phyloP scores from a whole-genome alignment of 768 basidiomycete species.

The Xerocomus potaroensis region DNA sequence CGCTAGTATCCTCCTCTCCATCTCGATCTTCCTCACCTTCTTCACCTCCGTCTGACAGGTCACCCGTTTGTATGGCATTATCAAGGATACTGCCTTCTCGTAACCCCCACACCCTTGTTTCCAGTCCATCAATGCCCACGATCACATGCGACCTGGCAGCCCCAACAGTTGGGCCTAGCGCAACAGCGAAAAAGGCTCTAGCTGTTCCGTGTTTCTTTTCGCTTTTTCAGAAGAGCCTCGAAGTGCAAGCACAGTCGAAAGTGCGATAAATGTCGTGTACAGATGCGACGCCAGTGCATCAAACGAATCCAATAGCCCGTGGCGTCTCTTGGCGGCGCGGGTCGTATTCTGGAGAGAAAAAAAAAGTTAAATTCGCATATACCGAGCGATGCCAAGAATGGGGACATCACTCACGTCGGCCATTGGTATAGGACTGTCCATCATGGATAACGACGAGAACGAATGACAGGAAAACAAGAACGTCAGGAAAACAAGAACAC shows the following conservation, averaged over 20 bases:
- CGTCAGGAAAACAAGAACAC: constrained; percentile 33
- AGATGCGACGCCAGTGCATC: constrained; percentile 74
- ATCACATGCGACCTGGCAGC: constrained; percentile 59
- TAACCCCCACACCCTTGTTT: constrained; percentile 37
- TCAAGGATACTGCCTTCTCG: constrained; percentile 3
- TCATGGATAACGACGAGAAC: no score
- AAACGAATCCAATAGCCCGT: constrained; percentile 58
- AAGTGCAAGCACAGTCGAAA: constrained; percentile 64
- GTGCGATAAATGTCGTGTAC: constrained; percentile 65
- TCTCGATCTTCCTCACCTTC: constrained; percentile 8
- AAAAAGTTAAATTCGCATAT: neutral
- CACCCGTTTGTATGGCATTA: constrained; percentile 29
- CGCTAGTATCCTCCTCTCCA: constrained; percentile 2
- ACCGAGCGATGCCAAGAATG: neutral
- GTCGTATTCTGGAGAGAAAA: constrained; percentile 40
- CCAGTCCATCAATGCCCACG: constrained; percentile 60
- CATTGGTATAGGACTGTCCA: constrained; percentile 54
- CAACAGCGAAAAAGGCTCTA: constrained; percentile 54
- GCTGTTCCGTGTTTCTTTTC: constrained; percentile 5
- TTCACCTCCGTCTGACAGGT: neutral
- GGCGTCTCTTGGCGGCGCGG: constrained; percentile 53
- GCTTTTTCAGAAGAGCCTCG: constrained; percentile 8
- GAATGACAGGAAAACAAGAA: neutral
- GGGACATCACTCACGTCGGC: constrained; percentile 34
- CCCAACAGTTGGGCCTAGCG: constrained; percentile 62